Conservation (phyloP, 1,139 yeast species). For the Scheffersomyces quercinus region DNA sequence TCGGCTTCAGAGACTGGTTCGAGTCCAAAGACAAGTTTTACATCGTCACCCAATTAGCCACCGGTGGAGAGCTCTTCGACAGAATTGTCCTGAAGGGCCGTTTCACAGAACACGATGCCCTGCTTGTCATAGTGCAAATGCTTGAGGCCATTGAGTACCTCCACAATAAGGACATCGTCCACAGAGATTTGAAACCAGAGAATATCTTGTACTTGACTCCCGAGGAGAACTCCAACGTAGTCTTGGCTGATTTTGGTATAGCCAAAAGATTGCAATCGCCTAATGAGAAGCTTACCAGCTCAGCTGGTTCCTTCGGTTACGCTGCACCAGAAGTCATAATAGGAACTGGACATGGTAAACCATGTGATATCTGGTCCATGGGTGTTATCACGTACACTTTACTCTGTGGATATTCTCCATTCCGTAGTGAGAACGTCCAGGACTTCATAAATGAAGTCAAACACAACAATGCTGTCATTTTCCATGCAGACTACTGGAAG, state of each 20-base stretch:
- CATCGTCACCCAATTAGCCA: slow-evolving; percentile 76
- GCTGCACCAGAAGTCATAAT: slow-evolving; percentile 90
- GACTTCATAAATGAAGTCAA: slow-evolving; percentile 80
- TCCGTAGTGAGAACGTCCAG: slow-evolving; percentile 77
- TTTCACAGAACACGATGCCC: slow-evolving; percentile 86
- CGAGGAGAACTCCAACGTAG: slow-evolving; percentile 61
- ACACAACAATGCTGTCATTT: slow-evolving; percentile 68
- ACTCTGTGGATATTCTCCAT: slow-evolving; percentile 91
- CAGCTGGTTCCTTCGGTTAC: slow-evolving; percentile 91
- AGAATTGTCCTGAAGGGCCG: slow-evolving; percentile 73
- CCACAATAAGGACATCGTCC: slow-evolving; percentile 76
- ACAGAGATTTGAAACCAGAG: slow-evolving; percentile 90
- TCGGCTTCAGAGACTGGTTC: slow-evolving; percentile 83
- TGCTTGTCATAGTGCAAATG: slow-evolving; percentile 64
- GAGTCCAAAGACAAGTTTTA: slow-evolving; percentile 79
- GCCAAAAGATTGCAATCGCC: slow-evolving; percentile 67
- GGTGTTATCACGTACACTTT: slow-evolving; percentile 91
- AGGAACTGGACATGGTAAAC: slow-evolving; percentile 82
- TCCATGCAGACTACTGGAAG: slow-evolving; percentile 87
- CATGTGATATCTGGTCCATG: slow-evolving; percentile 87
- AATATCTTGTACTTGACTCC: slow-evolving; percentile 68
- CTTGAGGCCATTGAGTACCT: slow-evolving; percentile 73
- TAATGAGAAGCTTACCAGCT: slow-evolving; percentile 66
- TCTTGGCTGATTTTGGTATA: slow-evolving; percentile 90
- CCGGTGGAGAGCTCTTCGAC: slow-evolving; percentile 91